Base-by-base conservation (phyloP, 2,329 filamentous ascomycete species). In the Pseudogymnoascus sp. region DNA sequence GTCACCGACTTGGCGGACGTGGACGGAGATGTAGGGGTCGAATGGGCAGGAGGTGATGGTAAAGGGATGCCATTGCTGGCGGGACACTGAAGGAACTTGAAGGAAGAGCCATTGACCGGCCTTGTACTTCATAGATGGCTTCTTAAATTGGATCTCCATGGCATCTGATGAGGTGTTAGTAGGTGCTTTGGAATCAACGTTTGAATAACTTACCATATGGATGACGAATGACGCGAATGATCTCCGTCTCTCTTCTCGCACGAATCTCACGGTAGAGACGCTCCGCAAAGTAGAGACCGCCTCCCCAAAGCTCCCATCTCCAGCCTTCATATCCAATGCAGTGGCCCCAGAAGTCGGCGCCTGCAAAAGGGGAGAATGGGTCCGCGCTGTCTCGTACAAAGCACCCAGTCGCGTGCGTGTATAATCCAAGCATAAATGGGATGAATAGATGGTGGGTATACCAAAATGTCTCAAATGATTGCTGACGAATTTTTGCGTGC, bases 371-470 rank as follows among this genome's bases (percentile, higher is more conserved):
- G 6, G 92, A 97, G 67, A 87, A 81, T 1, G 86, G 83, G 0
- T 84, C 70, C 5, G 79, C 74, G 1, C 86, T 88, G 72, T 97
- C 92, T 67, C 94, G 89, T 38, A 99, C 94, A 77, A 99, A 99
- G 76, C 94, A 99, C 63, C 92, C 92, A 6, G 90, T 90, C 1
- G 94, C 93, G 74, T 99, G 94, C 11, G 93, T 97, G 76, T 97
- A 99, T 67, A 99, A 86, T 50, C 85, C 93, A 47, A 99, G 81
- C 70, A 97, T 77, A 75, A 99, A 99, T 1, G 94, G 93, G 63
- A 99, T 89, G 71, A 97, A 97, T n/a, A 99, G 83, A 70, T 99
- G 94, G 75, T 99, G 94, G 0, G 92, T 96, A 76, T 99, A 99
- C 94, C 94, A 99, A 74, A 99, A 99, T 0, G 93, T 95, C 77